phyloP scores from a whole-genome alignment of 2,329 filamentous ascomycete species.

The Fusarium sp. region DNA sequence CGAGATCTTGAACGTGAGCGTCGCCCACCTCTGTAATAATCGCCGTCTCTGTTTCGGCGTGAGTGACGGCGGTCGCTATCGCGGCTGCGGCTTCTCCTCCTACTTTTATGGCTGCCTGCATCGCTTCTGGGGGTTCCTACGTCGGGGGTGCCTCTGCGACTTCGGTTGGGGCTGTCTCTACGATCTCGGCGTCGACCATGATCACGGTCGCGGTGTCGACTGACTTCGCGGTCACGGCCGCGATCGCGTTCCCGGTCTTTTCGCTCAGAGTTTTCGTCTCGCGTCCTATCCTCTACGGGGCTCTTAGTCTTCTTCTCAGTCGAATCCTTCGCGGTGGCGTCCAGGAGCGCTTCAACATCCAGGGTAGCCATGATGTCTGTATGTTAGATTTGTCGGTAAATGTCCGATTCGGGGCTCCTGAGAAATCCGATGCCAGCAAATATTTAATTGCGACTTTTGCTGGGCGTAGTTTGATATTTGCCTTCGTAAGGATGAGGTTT shows the following conservation, averaged over 20 bases:
- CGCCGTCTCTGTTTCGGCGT: conserved; percentile 81
- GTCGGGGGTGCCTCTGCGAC: conserved; percentile 66
- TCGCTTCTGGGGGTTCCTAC: conserved; percentile 81
- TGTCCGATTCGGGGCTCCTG: conserved; percentile 18
- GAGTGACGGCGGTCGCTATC: conserved; percentile 82
- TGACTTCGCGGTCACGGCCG: conserved; percentile 68
- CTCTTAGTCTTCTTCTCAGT: conserved; percentile 64
- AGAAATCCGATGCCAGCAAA: conserved; percentile 4
- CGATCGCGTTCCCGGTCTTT: conserved; percentile 71
- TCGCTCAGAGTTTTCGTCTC: conserved; percentile 59
- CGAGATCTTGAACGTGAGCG: conserved; percentile 79
- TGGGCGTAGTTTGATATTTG: conserved; percentile 28
- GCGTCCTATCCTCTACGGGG: conserved; percentile 68
- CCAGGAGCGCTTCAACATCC: conserved; percentile 92
- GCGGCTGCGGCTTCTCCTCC: conserved; percentile 83
- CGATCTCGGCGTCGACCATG: conserved; percentile 63
- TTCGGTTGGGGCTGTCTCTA: conserved; percentile 69
- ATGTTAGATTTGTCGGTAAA: conserved; percentile 30
- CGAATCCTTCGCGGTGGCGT: conserved; percentile 80
- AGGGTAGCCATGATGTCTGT: conserved; percentile 63
- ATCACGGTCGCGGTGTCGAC: conserved; percentile 70
- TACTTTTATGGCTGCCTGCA: conserved; percentile 84
- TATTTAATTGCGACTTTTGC: conserved; percentile 18
- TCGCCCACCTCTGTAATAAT: conserved; percentile 73
- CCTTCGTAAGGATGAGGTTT: conserved; percentile 19